Conservation (phyloP, 495 filamentous ascomycete species). For the Neurospora discreta region DNA sequence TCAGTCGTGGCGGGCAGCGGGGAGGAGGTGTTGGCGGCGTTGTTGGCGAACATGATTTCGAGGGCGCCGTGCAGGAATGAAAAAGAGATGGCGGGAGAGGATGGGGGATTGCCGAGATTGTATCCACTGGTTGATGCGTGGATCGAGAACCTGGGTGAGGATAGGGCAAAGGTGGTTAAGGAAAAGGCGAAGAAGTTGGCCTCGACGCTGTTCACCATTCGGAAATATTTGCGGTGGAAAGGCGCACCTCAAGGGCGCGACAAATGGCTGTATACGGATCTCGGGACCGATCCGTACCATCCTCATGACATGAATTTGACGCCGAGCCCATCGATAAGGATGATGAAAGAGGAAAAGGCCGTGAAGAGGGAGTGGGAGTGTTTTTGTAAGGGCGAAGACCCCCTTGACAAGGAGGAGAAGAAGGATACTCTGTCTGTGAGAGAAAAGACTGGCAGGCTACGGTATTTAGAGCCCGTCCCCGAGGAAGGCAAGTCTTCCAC, state of each 20-base stretch:
- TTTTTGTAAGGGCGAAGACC: background rate
- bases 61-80: constrained; percentile 4
- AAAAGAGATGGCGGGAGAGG: background rate
- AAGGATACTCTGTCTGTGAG: background rate
- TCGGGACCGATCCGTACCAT: background rate
- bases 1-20: constrained; percentile 28
- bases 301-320: background rate
- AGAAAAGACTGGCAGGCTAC: background rate
- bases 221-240: background rate
- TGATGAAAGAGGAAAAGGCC: constrained; percentile 8
- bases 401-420: background rate
- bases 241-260: background rate
- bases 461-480: background rate
- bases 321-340: background rate
- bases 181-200: background rate
- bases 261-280: background rate
- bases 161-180: background rate
- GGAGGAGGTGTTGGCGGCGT: constrained; percentile 21
- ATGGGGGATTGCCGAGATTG: constrained; percentile 20
- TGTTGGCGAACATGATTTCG: constrained; percentile 25
- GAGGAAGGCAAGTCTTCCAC: background rate
- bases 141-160: constrained; percentile 15
- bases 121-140: constrained; percentile 28
- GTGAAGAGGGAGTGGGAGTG: background rate
- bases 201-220: background rate